Base-by-base conservation (phyloP, 208 protist genomes). In the Borovskyia barvae region DNA sequence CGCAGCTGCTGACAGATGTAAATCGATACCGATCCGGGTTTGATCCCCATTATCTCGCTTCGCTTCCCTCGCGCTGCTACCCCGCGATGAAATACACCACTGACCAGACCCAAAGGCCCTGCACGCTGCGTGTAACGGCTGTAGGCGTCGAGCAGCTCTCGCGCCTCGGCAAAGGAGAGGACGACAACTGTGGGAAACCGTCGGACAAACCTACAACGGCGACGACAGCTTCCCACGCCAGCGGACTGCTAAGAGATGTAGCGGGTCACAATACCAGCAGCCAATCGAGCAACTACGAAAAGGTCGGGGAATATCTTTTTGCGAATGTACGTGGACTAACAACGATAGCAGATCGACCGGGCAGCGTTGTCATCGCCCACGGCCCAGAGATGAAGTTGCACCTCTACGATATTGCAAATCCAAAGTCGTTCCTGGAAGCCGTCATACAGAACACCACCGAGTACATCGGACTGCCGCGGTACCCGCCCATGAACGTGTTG, bases 1-100 rank as follows among this genome's bases (percentile, higher is more conserved):
- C 77, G 5, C 82, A 86, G 49, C 62, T 97, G n/a, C 77, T 97
- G 19, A 95, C 93, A 1, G 83, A 88, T 55, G 72, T 93, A 15
- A 89, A 95, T 49, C 66, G 80, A 15, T 69, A 90, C 51, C 85
- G 85, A 20, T 8, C 33, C 6, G 9, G 46, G 8, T 93, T 93
- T 51, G 83, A 93, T 56, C 12, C 32, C 11, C 56, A 42, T n/a
- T 82, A 85, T 24, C 42, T 57, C 25, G 25, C 50, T 32, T 17
- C 49, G 14, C 26, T 63, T 9, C 24, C 48, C 7, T 26, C 55
- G 15, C 68, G 73, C 24, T 32, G 52, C 14, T 95, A 85, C 70
- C 20, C 46, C 1, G 73, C 72, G 2, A 69, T 66, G 20, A 96
- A 96, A 57, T 78, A 80, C 42, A 74, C 56, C 28, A 76, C 60